Conservation (phyloP, 2,329 filamentous ascomycete genomes). For the Onygenales sp. region DNA sequence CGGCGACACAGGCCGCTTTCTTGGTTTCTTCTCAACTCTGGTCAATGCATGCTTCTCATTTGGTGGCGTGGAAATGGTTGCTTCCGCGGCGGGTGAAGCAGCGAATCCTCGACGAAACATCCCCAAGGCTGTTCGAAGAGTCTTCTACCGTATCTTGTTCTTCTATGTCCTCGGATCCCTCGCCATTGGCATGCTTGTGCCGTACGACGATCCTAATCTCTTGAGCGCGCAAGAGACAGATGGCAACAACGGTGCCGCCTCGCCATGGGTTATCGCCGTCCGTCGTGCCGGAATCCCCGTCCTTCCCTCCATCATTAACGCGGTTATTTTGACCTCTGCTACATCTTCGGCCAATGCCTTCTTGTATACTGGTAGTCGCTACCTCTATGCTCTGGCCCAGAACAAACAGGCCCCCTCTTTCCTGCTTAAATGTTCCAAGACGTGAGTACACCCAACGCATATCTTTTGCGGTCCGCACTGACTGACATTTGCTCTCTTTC, state of each 20-base stretch:
- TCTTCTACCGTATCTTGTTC: slow-evolving; percentile 47
- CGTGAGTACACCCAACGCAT: slow-evolving; percentile 22
- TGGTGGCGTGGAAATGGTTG: slow-evolving; percentile 39
- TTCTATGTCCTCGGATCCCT: slow-evolving; percentile 51
- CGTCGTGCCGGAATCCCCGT: slow-evolving; percentile 56
- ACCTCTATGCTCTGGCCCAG: slow-evolving; percentile 39
- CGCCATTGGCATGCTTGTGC: slow-evolving; percentile 54
- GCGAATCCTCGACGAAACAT: slow-evolving; percentile 44
- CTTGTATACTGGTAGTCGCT: slow-evolving; percentile 46
- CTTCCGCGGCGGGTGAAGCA: slow-evolving; percentile 48
- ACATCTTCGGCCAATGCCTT: slow-evolving; percentile 61
- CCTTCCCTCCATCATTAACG: slow-evolving; percentile 66
- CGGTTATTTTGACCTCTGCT: slow-evolving; percentile 62
- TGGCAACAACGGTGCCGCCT: slow-evolving; percentile 49
- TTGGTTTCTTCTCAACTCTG: slow-evolving; percentile 49
- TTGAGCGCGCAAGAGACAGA: slow-evolving; percentile 42
- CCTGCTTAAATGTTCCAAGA: slow-evolving; percentile 39
- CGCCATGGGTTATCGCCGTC: slow-evolving; percentile 64
- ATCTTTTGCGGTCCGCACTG: slow-evolving; percentile 22
- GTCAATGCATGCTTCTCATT: slow-evolving; percentile 29
- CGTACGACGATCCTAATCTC: slow-evolving; percentile 50
- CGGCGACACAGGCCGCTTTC: slow-evolving; percentile 51
- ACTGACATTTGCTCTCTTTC: background rate
- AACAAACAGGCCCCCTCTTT: slow-evolving; percentile 44
- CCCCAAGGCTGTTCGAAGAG: slow-evolving; percentile 44